A percentile compares a stretch with the other conserved stretches of the same genome.
Conservation (phyloP, 371 early-diverging fungal genomes). For the Mucor racemosus region DNA sequence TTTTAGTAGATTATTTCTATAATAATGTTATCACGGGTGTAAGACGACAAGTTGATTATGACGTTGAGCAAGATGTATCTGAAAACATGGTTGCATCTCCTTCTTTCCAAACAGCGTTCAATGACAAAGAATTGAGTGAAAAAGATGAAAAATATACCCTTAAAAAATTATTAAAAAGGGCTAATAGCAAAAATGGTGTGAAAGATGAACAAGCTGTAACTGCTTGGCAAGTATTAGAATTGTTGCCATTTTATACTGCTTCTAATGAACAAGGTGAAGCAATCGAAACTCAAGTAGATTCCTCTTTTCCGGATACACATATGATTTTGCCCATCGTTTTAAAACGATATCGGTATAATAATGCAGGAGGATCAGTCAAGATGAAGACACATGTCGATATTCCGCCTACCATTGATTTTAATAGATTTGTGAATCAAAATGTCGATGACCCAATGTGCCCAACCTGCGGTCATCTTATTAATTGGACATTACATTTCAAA, state of each 20-base stretch:
- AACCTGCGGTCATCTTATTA: conserved; percentile 31
- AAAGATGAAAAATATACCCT: conserved; percentile 11
- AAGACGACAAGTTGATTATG: conserved; percentile 22
- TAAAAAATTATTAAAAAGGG: neutral
- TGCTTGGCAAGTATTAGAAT: conserved; percentile 64
- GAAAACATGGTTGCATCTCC: conserved; percentile 23
- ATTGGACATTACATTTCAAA: conserved; percentile 57
- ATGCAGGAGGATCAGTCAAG: conserved; percentile 40
- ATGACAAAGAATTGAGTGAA: neutral
- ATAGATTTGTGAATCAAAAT: conserved; percentile 50
- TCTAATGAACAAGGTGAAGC: conserved; percentile 56
- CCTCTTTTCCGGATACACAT: conserved; percentile 53
- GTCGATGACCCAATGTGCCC: conserved; percentile 34
- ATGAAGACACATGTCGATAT: conserved; percentile 48
- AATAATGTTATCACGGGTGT: conserved; percentile 39
- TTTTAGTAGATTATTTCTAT: conserved; percentile 39
- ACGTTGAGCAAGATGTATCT: neutral
- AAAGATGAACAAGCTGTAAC: conserved; percentile 38
- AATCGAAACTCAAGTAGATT: conserved; percentile 43
- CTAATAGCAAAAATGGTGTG: neutral
- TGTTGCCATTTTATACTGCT: conserved; percentile 61
- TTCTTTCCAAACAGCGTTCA: neutral
- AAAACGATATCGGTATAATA: conserved; percentile 52
- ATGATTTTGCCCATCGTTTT: conserved; percentile 60
- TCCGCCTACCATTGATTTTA: conserved; percentile 56